Evolutionary conservation across 495 filamentous ascomycete genomes (phyloP), one percentile per base, ranked within the genome.

Genomic region (Penicillium salamii): DNA sequence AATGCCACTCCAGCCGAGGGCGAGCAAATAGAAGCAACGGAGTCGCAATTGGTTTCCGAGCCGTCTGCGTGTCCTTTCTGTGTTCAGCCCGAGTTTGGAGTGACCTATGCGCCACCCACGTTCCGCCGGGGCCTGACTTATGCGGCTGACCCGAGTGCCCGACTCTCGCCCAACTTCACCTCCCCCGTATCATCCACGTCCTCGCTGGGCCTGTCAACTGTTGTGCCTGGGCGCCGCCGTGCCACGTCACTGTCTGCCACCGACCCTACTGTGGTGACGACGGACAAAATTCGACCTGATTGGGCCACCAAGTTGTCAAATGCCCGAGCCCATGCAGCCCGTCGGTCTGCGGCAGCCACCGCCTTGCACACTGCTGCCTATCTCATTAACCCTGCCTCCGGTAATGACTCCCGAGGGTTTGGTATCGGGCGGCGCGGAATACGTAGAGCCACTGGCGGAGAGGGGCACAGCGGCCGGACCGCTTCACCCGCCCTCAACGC

Each of bases 21-120:
- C 63, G 66, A 65, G 21, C 52, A 63, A 19, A 34, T 70, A 13
- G 70, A 70, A 26, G 69, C 70, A 61, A 57, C 76, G 56, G 76
- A 87, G 57, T 81, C 85, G 7, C 75, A 84, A 49, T 75, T 98
- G 15, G 83, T 97, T 1, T 96, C 90, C 11, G 93, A 97, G 52
- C 86, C 91, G 7, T 88, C 93, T n/a, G 82, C 84, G 19, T 98
- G 93, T 65, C 93, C 93, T 0, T 98, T 97, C 71, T 98, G 93
- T 66, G 88, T 91, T 3, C 88, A 93, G 61, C 84, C 90, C 1
- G 91, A 98, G 49, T 96, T 98, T 65, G 93, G 93, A 41, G 85
- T 97, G 5, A 95, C 89, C 0, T 98, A 96, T 60, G 82, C 90
- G 14, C 78, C 90, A 9, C 92, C 93, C 4, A 81, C 89, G 13